Percentiles rank a stretch among this genome's conserved stretches.
Evolutionary conservation across 179 eudicot species (phyloP).

Genomic region (Pouteria campechiana): DNA sequence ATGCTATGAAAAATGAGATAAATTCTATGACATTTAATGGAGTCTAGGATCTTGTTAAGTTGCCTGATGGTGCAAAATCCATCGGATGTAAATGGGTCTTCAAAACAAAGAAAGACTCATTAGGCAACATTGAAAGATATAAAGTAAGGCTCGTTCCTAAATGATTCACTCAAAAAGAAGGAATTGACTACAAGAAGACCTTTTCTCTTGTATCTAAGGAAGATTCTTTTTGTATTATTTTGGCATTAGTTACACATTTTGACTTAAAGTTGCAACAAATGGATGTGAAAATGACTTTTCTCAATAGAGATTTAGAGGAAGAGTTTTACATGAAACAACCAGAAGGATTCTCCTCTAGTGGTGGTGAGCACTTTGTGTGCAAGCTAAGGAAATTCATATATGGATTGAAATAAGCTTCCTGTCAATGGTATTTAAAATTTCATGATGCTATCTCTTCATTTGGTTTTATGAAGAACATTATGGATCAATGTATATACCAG

Average conservation of each 20-base stretch:
- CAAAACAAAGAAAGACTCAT: neutral
- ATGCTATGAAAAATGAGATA: constrained; percentile 1
- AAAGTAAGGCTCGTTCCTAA: constrained; percentile 2
- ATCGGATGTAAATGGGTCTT: constrained; percentile 6
- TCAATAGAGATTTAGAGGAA: neutral
- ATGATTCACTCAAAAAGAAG: neutral
- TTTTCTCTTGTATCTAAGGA: constrained; percentile 1
- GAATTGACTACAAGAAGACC: constrained; percentile 2
- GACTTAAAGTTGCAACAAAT: constrained; percentile 1
- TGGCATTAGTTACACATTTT: constrained; percentile 1
- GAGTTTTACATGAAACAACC: constrained; percentile 7
- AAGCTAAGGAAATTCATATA: neutral
- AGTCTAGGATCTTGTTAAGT: constrained; percentile 4
- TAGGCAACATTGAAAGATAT: neutral
- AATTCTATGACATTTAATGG: neutral
- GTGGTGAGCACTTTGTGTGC: neutral
- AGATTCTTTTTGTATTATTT: too few species aligned
- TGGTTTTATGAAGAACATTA: neutral
- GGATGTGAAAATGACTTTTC: constrained; percentile 5
- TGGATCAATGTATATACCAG: neutral
- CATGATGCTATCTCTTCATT: neutral
- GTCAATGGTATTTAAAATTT: neutral
- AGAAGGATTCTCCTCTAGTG: neutral
- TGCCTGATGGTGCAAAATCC: neutral
- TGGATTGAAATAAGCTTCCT: neutral